Percentiles rank a stretch among this genome's conserved stretches.
Evolutionary conservation across 75 land plant genomes (phyloP).

Genomic region (Picea glauca): DNA sequence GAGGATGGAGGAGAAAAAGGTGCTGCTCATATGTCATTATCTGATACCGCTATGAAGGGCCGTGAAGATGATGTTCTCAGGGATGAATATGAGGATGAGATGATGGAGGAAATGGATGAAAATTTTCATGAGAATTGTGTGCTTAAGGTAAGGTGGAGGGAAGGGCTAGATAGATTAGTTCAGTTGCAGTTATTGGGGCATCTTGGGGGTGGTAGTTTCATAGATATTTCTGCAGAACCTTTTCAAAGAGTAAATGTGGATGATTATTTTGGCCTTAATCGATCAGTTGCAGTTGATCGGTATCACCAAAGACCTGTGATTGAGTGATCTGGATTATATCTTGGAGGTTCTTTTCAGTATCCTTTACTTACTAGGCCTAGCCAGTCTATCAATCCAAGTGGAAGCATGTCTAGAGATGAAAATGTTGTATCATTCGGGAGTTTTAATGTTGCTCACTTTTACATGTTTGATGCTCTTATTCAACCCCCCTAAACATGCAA

Average conservation of each 20-base stretch:
- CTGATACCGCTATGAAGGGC: slow-evolving; percentile 44
- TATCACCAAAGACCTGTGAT: slow-evolving; percentile 16
- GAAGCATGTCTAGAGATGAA: slow-evolving; percentile 26
- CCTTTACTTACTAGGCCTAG: slow-evolving; percentile 30
- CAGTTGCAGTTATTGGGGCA: slow-evolving; percentile 28
- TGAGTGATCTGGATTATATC: slow-evolving; percentile 23
- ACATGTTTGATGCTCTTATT: slow-evolving; percentile 31
- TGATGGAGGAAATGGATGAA: slow-evolving; percentile 24
- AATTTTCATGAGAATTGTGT: slow-evolving; percentile 36
- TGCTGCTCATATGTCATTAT: slow-evolving; percentile 37
- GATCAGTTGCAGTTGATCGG: slow-evolving; percentile 17
- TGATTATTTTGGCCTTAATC: slow-evolving; percentile 31
- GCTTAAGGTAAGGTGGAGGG: slow-evolving; percentile 40
- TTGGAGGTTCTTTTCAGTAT: slow-evolving; percentile 38
- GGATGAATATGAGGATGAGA: slow-evolving; percentile 41
- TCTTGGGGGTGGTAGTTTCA: slow-evolving; percentile 14
- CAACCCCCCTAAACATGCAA: slow-evolving; percentile 12
- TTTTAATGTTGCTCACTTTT: slow-evolving; percentile 33
- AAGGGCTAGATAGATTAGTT: slow-evolving; percentile 29
- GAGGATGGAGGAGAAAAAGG: slow-evolving; percentile 62
- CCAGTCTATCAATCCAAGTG: slow-evolving; percentile 12
- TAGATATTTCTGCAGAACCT: slow-evolving; percentile 33
- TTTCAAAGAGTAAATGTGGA: slow-evolving; percentile 44
- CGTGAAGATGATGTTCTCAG: slow-evolving; percentile 39
- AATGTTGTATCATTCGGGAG: slow-evolving; percentile 16